Base-by-base conservation (phyloP, 768 basidiomycete genomes). In the Mrakia frigida region DNA sequence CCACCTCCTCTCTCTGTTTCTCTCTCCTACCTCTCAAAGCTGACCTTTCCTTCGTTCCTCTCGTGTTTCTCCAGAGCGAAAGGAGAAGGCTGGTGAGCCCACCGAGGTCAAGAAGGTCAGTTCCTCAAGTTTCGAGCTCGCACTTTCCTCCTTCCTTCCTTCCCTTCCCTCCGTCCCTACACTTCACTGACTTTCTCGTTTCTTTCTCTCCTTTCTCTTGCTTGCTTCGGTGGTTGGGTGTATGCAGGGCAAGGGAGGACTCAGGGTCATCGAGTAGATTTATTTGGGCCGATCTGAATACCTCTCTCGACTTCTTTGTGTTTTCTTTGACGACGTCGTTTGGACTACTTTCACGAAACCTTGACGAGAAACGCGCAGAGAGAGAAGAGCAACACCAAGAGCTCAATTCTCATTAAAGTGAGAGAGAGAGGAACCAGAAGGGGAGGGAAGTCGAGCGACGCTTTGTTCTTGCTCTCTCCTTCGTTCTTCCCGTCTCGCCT, bases 61-160 rank as follows among this genome's bases (percentile, higher is more conserved):
- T 41, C 37, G 23, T n/a, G 33, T 11, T 39, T n/a, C 33, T 23
- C 9, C 65, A 31, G 69, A 70, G 59, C 75, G 75, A 60, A 76
- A 76, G 75, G 75, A 76, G 75, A 68, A 69, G 31, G 70, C 69
- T 59, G 75, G 75, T 60, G 75, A 76, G 75, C 35, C 69, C 53
- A 21, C 75, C 33, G 75, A 76, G 75, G 67, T 76, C 70, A 71
- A 71, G 69, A 76, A 76, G 75, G 72, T 50, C 5, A 41, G 56
- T 52, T n/a, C n/a, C n/a, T n/a, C n/a, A n/a, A n/a, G n/a, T n/a
- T 46, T 50, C 18, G 70, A 70, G 70, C 56, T 56, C 56, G 53
- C 23, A 18, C 56, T 6, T 56, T 25, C 11, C n/a, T 28, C 56
- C 25, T 28, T 28, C 28, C 56, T 28, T 53, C 7, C 56, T 10